A percentile compares a stretch with the other conserved stretches of the same genome.
phyloP scores from a whole-genome alignment of 2,329 filamentous ascomycete species.

The Calycina marina region DNA sequence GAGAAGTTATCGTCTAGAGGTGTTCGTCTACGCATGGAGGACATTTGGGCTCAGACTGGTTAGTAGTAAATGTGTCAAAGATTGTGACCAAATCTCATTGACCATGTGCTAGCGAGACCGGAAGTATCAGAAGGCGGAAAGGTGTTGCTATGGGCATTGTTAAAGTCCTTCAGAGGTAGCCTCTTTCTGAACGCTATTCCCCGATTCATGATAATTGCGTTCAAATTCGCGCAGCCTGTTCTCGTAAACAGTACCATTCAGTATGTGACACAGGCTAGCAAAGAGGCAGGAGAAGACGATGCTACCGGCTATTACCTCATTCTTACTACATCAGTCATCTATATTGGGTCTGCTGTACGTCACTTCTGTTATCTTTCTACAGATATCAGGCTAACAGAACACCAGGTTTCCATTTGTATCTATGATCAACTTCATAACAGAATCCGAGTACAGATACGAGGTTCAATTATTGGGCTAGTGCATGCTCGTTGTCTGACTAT shows the following conservation, averaged over 20 bases:
- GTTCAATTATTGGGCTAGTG: background rate
- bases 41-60: background rate
- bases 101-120: background rate
- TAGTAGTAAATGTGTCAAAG: background rate
- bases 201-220: background rate
- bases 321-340: background rate
- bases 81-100: background rate
- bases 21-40: conserved; percentile 1
- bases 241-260: background rate
- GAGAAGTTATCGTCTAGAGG: background rate
- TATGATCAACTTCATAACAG: conserved; percentile 1
- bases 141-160: conserved; percentile 1
- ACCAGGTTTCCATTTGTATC: background rate
- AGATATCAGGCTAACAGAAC: background rate
- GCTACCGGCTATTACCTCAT: background rate
- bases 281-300: background rate
- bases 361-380: background rate
- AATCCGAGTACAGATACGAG: background rate
- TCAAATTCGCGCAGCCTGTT: background rate
- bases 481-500: conserved; percentile 1
- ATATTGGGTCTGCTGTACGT: background rate
- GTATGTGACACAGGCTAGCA: background rate
- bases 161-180: background rate
- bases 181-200: conserved; percentile 1
- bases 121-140: background rate